Evolutionary conservation across 805 yeast genomes (phyloP).

Genomic region (Suhomyces sp.): DNA sequence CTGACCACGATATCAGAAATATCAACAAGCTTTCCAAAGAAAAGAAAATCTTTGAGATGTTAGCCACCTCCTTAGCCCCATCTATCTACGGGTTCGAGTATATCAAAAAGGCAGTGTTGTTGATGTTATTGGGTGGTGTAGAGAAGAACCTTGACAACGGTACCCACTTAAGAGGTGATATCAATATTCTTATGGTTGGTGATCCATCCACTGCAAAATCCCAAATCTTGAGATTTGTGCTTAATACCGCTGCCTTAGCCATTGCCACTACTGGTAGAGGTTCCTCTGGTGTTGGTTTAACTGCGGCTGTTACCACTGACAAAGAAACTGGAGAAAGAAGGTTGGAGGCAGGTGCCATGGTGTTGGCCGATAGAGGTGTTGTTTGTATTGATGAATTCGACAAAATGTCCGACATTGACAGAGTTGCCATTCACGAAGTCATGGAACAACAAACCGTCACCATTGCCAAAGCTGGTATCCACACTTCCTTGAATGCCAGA

Average conservation of each 20-base stretch:
- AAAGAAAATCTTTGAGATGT: conserved; percentile 68
- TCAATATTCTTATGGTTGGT: conserved; percentile 94
- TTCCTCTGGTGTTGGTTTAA: conserved; percentile 99
- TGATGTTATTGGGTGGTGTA: conserved; percentile 90
- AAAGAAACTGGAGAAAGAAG: conserved; percentile 96
- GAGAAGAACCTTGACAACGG: conserved; percentile 94
- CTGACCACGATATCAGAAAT: conserved; percentile 81
- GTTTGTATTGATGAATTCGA: conserved; percentile 99
- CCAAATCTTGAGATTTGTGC: conserved; percentile 88
- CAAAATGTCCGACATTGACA: conserved; percentile 94
- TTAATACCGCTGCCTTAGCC: conserved; percentile 92
- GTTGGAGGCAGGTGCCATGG: conserved; percentile 99
- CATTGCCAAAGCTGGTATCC: conserved; percentile 97
- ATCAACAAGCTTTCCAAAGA: conserved; percentile 76
- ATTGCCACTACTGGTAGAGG: conserved; percentile 99
- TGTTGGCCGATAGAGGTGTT: conserved; percentile 92
- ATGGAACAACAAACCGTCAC: conserved; percentile 99
- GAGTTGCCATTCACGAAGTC: conserved; percentile 98
- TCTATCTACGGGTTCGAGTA: conserved; percentile 91
- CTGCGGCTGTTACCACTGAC: conserved; percentile 97
- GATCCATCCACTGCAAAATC: conserved; percentile 99
- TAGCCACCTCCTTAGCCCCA: conserved; percentile 90
- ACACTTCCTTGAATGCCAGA: conserved; percentile 92
- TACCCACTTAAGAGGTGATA: conserved; percentile 96
- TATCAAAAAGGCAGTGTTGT: conserved; percentile 85